A percentile compares a stretch with the other conserved stretches of the same genome.
Evolutionary conservation across 495 filamentous ascomycete species (phyloP).

Genomic region (Talaromyces proteolyticus): DNA sequence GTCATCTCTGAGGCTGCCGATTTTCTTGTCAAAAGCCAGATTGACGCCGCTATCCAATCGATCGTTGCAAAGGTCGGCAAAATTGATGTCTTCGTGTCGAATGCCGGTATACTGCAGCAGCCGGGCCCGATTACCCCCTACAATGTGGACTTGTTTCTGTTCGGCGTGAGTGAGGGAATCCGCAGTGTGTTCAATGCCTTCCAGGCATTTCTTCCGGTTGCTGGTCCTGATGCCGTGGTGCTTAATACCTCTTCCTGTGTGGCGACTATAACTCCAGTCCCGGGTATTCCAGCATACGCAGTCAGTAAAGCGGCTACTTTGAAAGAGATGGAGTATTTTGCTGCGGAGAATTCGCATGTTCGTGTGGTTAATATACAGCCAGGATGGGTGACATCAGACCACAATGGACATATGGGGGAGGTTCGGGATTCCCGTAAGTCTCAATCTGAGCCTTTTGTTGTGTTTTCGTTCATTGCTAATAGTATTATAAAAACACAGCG

Average conservation of each 20-base stretch:
- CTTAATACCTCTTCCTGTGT: neutral
- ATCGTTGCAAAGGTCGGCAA: conserved; percentile 16
- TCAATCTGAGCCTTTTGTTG: neutral
- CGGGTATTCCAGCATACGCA: neutral
- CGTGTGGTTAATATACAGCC: conserved; percentile 40
- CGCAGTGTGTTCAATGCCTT: neutral
- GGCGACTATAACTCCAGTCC: neutral
- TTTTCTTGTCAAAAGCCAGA: conserved; percentile 27
- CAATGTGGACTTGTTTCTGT: neutral
- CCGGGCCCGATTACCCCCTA: neutral
- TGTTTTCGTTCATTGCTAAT: neutral
- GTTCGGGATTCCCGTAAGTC: conserved; percentile 1
- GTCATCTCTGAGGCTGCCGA: conserved; percentile 25
- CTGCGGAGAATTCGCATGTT: conserved; percentile 25
- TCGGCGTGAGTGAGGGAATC: neutral
- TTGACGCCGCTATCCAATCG: conserved; percentile 26
- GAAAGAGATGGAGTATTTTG: neutral
- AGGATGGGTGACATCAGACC: conserved; percentile 31
- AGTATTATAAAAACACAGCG: neutral
- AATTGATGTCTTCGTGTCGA: conserved; percentile 74
- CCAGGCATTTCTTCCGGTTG: neutral
- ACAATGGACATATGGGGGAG: conserved; percentile 14
- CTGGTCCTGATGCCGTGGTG: neutral
- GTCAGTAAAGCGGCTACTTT: neutral
- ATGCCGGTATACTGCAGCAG: conserved; percentile 52